Evolutionary conservation across 306 rosid species (phyloP).

Genomic region (Quercus berberidifolia): DNA sequence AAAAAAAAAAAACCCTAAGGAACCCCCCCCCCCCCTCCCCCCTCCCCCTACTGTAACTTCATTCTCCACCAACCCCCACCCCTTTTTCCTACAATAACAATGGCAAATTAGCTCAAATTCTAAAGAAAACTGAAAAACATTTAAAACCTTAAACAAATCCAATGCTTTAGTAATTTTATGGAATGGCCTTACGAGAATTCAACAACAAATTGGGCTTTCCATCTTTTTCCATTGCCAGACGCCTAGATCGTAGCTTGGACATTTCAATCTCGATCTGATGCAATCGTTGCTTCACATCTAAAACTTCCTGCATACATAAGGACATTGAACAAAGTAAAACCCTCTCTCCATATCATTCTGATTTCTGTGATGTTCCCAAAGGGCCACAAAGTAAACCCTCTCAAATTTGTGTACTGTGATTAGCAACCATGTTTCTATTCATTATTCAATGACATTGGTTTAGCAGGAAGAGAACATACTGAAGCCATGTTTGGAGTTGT

Average conservation of each 20-base stretch:
- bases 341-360: neutral
- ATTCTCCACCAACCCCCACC: neutral
- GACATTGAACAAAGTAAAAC: neutral
- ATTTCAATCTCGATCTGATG: constrained; percentile 19
- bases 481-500: neutral
- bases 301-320: constrained; percentile 14
- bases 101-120: neutral
- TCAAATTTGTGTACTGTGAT: neutral
- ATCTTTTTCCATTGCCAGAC: neutral
- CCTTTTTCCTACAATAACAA: neutral
- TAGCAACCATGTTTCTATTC: neutral
- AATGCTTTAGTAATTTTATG: neutral
- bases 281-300: constrained; percentile 26
- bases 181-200: constrained; percentile 11
- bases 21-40: neutral
- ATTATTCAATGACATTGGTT: neutral
- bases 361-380: neutral
- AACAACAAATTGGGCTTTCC: constrained; percentile 7
- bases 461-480: neutral
- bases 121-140: neutral
- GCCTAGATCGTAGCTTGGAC: constrained; percentile 23
- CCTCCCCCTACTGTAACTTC: neutral
- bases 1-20: neutral
- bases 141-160: neutral
- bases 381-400: neutral